Evolutionary conservation across 805 yeast genomes (phyloP).

Genomic region (Yarrowia deformans): DNA sequence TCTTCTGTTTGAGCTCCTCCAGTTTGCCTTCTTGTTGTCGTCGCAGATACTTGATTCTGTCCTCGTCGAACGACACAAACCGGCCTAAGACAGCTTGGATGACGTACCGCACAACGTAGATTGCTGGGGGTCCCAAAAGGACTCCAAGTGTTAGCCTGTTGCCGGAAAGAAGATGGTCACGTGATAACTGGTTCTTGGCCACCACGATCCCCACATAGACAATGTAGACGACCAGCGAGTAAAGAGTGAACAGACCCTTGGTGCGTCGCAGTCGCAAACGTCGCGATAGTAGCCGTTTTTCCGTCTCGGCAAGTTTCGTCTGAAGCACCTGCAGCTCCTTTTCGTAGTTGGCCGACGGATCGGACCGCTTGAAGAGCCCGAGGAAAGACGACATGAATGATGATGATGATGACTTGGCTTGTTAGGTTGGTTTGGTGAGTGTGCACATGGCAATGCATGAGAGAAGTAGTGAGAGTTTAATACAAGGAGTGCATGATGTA

Average conservation of each 20-base stretch:
- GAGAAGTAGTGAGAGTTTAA: neutral
- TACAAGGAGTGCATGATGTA: neutral
- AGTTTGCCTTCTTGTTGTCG: constrained; percentile 61
- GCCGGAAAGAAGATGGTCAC: constrained; percentile 35
- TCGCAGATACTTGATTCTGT: constrained; percentile 51
- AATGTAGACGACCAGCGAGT: constrained; percentile 47
- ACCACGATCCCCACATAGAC: constrained; percentile 44
- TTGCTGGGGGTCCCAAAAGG: constrained; percentile 28
- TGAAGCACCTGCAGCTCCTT: constrained; percentile 49
- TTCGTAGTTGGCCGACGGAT: constrained; percentile 46
- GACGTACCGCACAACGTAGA: constrained; percentile 41
- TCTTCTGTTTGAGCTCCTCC: constrained; percentile 71
- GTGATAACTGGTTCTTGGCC: constrained; percentile 38
- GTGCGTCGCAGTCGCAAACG: constrained; percentile 46
- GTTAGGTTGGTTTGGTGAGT: constrained; percentile 3
- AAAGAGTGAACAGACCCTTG: constrained; percentile 48
- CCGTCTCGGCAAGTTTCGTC: constrained; percentile 45
- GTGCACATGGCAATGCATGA: constrained; percentile 21
- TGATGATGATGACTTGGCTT: constrained; percentile 15
- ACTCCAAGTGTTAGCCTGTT: constrained; percentile 41
- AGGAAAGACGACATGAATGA: constrained; percentile 8
- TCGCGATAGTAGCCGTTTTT: constrained; percentile 42
- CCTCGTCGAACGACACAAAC: constrained; percentile 45
- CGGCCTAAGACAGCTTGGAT: constrained; percentile 43
- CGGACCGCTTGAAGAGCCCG: constrained; percentile 23